These are phyloP conservation scores for Gilbertella persicaria DNA, from an alignment of 371 early-diverging fungal species.

Conservation along the genomic window DNA sequence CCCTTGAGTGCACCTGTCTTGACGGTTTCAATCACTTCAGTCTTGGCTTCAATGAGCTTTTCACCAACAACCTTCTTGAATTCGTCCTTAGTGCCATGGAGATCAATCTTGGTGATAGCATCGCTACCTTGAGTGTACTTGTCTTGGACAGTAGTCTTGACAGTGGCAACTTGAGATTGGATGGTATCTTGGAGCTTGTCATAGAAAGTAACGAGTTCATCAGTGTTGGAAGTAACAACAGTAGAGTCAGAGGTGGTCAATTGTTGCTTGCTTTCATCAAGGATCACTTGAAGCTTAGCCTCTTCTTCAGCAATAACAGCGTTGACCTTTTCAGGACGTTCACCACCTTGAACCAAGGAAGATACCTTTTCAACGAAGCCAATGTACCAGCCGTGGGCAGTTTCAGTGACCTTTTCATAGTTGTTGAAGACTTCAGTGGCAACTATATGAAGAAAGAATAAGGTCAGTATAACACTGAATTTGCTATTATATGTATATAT, in stretches of 20 bases:
- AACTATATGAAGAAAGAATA: neutral
- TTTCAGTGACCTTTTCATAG: neutral
- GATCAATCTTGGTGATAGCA: neutral
- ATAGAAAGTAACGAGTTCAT: neutral
- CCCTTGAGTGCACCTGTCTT: neutral
- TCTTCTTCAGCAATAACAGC: conserved; percentile 1
- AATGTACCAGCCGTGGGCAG: neutral
- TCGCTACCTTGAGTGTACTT: neutral
- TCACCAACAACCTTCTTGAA: neutral
- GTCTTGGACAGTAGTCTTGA: conserved; percentile 6
- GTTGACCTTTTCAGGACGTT: neutral
- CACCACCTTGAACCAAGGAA: conserved; percentile 3
- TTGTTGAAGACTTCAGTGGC: neutral
- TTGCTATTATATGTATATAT: too few species aligned
- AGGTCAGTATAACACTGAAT: neutral
- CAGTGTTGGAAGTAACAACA: neutral
- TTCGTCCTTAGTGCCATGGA: conserved; percentile 1
- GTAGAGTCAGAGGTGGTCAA: neutral
- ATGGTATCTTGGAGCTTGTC: conserved; percentile 2
- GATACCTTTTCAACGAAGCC: neutral
- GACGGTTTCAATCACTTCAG: neutral
- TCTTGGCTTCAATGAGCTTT: neutral
- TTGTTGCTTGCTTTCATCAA: neutral
- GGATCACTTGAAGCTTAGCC: neutral
- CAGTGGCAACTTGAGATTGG: conserved; percentile 4